Evolutionary conservation across 768 basidiomycete genomes (phyloP).

Genomic region (Suillus placidus): DNA sequence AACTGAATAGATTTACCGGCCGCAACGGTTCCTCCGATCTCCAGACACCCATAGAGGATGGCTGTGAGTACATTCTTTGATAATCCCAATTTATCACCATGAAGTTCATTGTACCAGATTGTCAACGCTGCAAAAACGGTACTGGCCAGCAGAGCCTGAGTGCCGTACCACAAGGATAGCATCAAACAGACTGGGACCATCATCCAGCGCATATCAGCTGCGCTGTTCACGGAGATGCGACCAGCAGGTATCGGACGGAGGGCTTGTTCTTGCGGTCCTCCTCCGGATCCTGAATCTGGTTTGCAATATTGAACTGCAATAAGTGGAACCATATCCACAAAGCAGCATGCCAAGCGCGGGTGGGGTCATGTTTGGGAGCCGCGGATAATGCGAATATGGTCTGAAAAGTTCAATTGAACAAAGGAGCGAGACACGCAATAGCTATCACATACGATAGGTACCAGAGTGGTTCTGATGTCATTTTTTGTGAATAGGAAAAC

Average conservation of each 20-base stretch:
- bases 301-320: conserved; percentile 40
- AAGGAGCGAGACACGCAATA: neutral
- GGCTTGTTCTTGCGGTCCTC: conserved; percentile 47
- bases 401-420: conserved; percentile 18
- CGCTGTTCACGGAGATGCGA: conserved; percentile 36
- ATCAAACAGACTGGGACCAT: conserved; percentile 35
- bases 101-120: conserved; percentile 42
- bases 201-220: conserved; percentile 37
- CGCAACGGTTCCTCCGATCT: conserved; percentile 41
- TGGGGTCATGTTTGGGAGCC: conserved; percentile 19
- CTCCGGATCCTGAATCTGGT: conserved; percentile 39
- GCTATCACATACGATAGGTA: conserved; percentile 20
- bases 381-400: conserved; percentile 33
- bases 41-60: conserved; percentile 38
- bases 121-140: conserved; percentile 29
- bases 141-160: conserved; percentile 37
- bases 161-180: conserved; percentile 35
- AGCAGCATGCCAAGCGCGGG: conserved; percentile 21
- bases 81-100: conserved; percentile 41
- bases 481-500: conserved; percentile 27
- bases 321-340: conserved; percentile 49
- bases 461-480: conserved; percentile 20
- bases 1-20: conserved; percentile 30
- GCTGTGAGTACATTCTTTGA: conserved; percentile 43
- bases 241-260: conserved; percentile 45